These are phyloP conservation scores for Apiospora koreana DNA, from an alignment of 2,329 filamentous ascomycete species.

Conservation along the genomic window DNA sequence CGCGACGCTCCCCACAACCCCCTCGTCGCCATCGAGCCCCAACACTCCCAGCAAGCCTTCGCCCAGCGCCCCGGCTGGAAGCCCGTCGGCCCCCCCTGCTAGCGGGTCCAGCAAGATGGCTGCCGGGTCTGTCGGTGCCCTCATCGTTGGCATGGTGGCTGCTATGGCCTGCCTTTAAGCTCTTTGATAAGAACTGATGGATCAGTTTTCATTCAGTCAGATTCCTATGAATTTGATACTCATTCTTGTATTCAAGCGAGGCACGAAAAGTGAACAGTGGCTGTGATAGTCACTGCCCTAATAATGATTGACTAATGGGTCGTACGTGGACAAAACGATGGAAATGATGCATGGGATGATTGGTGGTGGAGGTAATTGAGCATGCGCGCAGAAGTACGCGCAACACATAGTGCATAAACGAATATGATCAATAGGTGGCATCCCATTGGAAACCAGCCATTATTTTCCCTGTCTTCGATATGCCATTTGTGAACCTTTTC, in stretches of 20 bases:
- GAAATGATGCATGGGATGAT: not conserved
- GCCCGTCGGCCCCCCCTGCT: conserved; percentile 28
- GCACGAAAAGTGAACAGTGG: not conserved
- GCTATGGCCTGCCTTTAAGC: conserved; percentile 38
- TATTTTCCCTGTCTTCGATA: not conserved
- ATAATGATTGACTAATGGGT: conserved; percentile 7
- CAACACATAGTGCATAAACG: conserved; percentile 9
- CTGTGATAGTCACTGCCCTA: not conserved
- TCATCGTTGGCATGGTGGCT: conserved; percentile 35
- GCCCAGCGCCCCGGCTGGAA: conserved; percentile 21
- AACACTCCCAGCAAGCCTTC: not conserved
- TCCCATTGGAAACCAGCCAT: not conserved
- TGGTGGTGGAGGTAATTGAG: not conserved
- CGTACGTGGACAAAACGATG: not conserved
- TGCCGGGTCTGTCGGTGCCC: conserved; percentile 34
- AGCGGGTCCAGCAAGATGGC: conserved; percentile 32
- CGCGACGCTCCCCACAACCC: not conserved
- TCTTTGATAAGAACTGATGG: not conserved
- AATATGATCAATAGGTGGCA: conserved; percentile 1
- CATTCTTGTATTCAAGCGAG: no score
- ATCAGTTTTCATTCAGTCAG: no score
- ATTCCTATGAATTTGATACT: no score
- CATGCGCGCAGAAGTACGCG: not conserved
- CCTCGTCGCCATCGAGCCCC: not conserved
- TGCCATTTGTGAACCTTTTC: not conserved